A percentile compares a stretch with the other conserved stretches of the same genome.
These are phyloP conservation scores for Aschersonia sp. DNA, from an alignment of 2,329 filamentous ascomycete species.

Conservation along the genomic window DNA sequence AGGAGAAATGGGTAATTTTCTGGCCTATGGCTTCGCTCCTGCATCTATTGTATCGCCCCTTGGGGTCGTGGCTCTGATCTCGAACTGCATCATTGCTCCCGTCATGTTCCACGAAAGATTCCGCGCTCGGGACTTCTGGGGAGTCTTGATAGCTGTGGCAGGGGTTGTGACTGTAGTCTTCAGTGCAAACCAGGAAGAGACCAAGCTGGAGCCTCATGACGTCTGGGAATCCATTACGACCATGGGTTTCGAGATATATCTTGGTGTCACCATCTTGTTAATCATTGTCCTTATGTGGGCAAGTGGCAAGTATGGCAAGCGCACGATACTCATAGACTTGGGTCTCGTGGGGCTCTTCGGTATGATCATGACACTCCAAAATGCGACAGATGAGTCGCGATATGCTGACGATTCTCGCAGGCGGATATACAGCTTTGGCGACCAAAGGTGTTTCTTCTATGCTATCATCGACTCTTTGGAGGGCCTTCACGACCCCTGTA, in stretches of 20 bases:
- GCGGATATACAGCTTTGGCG: slow-evolving; percentile 89
- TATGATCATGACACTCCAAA: slow-evolving; percentile 23
- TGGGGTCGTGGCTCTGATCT: slow-evolving; percentile 90
- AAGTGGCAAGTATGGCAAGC: slow-evolving; percentile 71
- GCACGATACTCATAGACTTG: slow-evolving; percentile 80
- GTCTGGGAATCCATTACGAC: slow-evolving; percentile 81
- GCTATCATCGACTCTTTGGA: slow-evolving; percentile 78
- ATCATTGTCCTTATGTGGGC: slow-evolving; percentile 69
- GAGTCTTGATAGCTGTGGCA: slow-evolving; percentile 72
- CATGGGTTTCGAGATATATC: slow-evolving; percentile 81
- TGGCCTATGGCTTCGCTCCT: slow-evolving; percentile 94
- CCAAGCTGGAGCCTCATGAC: slow-evolving; percentile 77
- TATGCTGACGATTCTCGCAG: slow-evolving; percentile 23
- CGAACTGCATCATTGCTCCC: slow-evolving; percentile 93
- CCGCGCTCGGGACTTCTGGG: slow-evolving; percentile 69
- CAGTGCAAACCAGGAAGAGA: slow-evolving; percentile 79
- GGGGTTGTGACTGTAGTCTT: slow-evolving; percentile 88
- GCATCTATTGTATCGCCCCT: slow-evolving; percentile 94
- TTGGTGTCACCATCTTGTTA: slow-evolving; percentile 58
- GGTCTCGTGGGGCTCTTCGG: slow-evolving; percentile 89
- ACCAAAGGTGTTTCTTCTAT: slow-evolving; percentile 95
- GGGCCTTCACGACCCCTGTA: slow-evolving; percentile 79
- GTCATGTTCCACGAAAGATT: slow-evolving; percentile 88
- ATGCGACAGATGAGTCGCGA: neutral
- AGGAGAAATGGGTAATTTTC: slow-evolving; percentile 89